These are phyloP conservation scores for Lepidium africanum DNA, from an alignment of 345 rosid species.

Conservation along the genomic window DNA sequence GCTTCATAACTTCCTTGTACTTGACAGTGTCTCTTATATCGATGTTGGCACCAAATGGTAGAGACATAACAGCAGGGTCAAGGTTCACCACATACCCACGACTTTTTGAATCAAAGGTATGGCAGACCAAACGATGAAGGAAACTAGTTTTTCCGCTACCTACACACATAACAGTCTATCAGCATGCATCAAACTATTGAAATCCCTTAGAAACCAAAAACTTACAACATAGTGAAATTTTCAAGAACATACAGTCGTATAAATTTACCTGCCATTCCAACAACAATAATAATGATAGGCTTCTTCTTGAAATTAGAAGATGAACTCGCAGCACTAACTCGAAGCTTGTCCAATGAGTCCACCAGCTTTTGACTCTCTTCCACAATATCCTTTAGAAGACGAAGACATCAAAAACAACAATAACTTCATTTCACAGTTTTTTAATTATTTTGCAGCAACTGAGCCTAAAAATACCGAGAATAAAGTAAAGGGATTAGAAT, in stretches of 20 bases:
- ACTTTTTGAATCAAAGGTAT: slow-evolving; percentile 52
- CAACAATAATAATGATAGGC: slow-evolving; percentile 62
- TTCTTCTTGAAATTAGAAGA: slow-evolving; percentile 51
- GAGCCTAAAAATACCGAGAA: background rate
- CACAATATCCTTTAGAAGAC: slow-evolving; percentile 22
- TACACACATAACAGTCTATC: background rate
- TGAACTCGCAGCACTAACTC: slow-evolving; percentile 34
- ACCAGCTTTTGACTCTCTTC: slow-evolving; percentile 43
- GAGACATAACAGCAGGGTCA: slow-evolving; percentile 84
- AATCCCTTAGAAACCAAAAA: background rate
- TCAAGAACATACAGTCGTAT: background rate
- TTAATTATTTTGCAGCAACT: background rate
- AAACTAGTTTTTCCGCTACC: slow-evolving; percentile 84
- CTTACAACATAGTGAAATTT: background rate
- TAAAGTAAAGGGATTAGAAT: background rate
- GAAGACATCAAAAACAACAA: background rate
- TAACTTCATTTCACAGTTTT: background rate
- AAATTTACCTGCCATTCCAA: slow-evolving; percentile 75
- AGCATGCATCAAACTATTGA: background rate
- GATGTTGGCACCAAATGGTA: slow-evolving; percentile 72
- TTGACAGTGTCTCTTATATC: slow-evolving; percentile 78
- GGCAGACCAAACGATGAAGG: slow-evolving; percentile 64
- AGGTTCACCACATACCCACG: slow-evolving; percentile 74
- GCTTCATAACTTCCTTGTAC: slow-evolving; percentile 81
- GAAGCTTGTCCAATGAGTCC: slow-evolving; percentile 52